A percentile compares a stretch with the other conserved stretches of the same genome.
Evolutionary conservation across 1,139 yeast genomes (phyloP).

Genomic region (Taiozyma onychis): DNA sequence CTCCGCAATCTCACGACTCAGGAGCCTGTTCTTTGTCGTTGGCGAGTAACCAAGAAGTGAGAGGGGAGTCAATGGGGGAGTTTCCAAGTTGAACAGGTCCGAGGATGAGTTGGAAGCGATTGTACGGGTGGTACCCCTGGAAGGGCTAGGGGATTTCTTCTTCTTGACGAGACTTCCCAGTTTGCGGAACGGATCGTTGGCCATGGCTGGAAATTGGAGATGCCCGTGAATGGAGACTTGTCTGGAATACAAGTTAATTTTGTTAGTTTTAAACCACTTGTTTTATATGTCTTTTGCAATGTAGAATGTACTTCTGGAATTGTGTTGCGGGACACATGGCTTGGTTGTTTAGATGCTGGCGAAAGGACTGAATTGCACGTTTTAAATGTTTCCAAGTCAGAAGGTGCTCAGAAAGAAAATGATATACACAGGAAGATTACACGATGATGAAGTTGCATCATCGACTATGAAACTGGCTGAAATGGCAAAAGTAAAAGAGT

Average conservation of each 20-base stretch:
- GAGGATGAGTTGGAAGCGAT: slow-evolving; percentile 1
- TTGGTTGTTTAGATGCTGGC: background rate
- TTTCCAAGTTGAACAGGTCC: slow-evolving; percentile 2
- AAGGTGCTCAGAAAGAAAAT: background rate
- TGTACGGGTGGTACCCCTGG: background rate
- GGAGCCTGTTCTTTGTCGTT: slow-evolving; percentile 50
- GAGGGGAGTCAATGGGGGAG: slow-evolving; percentile 41
- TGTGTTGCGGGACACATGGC: too few species aligned
- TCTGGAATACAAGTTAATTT: too few species aligned
- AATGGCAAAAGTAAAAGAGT: background rate
- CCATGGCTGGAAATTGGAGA: background rate
- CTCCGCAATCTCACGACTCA: slow-evolving; percentile 59
- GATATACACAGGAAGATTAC: background rate
- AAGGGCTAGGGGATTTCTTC: slow-evolving; percentile 1
- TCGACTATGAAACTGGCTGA: background rate
- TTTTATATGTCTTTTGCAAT: background rate
- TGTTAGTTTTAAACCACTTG: too few species aligned
- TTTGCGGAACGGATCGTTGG: background rate
- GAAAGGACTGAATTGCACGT: too few species aligned
- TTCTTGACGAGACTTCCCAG: background rate
- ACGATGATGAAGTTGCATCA: background rate
- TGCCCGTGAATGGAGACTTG: background rate
- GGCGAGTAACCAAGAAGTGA: slow-evolving; percentile 49
- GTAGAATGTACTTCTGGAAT: too few species aligned
- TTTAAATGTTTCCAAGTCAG: background rate